Evolutionary conservation across 176 grass and related monocot species (phyloP), one percentile per base, ranked within the genome.

Genomic region (Leersia perrieri): DNA sequence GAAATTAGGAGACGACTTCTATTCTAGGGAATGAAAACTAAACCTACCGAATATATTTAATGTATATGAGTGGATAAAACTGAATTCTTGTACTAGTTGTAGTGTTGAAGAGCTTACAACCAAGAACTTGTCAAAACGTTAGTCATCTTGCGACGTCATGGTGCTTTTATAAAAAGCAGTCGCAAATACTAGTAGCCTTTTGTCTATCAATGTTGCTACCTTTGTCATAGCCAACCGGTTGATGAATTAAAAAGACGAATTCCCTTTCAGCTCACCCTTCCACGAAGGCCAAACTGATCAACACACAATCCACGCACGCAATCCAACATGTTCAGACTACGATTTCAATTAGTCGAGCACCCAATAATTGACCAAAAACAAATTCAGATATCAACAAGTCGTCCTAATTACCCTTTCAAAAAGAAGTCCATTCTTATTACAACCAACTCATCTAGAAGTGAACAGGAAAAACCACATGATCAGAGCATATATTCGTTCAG

Each of bases 291-390:
- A 55, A 5, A 22, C 40, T 9, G 6, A 0, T 13, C 60, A n/a
- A n/a, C n/a, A 80, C 65, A 27, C 15, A 58, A 64, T 65, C 82
- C 27, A 23, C 44, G 72, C 87, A 85, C 83, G 78, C 66, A 82
- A 63, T 20, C 82, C 69, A 63, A 28, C 53, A 20, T 10, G 53
- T 23, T 58, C 22, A 55, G 6, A 55, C 20, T 1, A 1, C 53
- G 22, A 11, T 53, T 55, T 42, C 15, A 11, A 69, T 23, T 33
- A 13, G 53, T 32, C 13, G 40, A 77, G 66, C 60, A 51, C 42
- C 3, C 72, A 45, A 66, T 85, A 60, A 66, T 72, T 81, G 71
- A 76, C 40, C 23, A 30, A 15, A 53, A n/a, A 33, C 16, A 60
- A 45, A 27, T 49, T 9, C 8, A 34, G 5, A 18, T 44, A 35